A percentile compares a stretch with the other conserved stretches of the same genome.
These are phyloP conservation scores for Triticum turgidum DNA, from an alignment of 176 grass and related monocot genomes.

Conservation along the genomic window DNA sequence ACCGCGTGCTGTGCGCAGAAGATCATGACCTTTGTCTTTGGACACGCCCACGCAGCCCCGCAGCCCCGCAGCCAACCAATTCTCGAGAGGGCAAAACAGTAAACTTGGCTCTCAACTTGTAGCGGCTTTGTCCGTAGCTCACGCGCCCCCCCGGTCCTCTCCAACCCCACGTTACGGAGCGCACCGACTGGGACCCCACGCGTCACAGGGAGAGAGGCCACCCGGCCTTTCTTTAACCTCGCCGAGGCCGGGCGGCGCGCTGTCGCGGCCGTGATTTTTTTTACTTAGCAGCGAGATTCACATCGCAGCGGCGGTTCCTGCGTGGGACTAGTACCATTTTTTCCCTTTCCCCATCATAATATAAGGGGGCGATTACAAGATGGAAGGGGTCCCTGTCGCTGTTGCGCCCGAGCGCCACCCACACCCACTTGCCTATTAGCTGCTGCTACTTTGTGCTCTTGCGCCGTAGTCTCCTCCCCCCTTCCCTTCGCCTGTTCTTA, in stretches of 20 bases:
- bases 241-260: background rate
- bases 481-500: conserved; percentile 31
- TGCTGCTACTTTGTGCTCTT: background rate
- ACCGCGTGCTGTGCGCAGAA: background rate
- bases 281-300: background rate
- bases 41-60: no score
- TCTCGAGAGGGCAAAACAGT: background rate
- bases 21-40: background rate
- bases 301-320: conserved; percentile 29
- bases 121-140: conserved; percentile 6
- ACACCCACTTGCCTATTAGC: background rate
- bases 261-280: background rate
- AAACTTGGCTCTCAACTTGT: background rate
- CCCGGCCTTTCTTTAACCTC: background rate
- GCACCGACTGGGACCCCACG: conserved; percentile 26
- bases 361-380: conserved; percentile 31
- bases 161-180: background rate
- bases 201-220: conserved; percentile 10
- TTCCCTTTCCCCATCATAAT: background rate
- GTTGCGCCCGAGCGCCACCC: conserved; percentile 34
- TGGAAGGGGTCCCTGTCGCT: conserved; percentile 11
- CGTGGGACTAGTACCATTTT: background rate
- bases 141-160: background rate
- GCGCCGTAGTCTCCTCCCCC: background rate
- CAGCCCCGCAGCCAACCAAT: background rate